Conservation (phyloP, 2,329 filamentous ascomycete species). For the Penicillium sp. region DNA sequence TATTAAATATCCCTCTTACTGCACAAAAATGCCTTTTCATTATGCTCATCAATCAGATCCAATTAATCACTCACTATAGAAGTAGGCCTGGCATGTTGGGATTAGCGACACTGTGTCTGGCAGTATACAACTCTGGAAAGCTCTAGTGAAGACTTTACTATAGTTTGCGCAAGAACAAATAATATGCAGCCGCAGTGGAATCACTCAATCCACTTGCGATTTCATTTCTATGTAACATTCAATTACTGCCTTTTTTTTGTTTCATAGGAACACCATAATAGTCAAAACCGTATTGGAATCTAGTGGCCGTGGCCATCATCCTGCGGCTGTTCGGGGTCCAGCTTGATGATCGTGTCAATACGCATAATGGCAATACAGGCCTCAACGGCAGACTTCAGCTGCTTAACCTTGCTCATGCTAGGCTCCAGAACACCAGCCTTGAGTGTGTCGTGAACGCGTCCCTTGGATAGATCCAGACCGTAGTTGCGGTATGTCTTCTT, state of each 20-base stretch:
- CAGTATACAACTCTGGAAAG: not conserved
- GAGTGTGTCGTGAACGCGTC: slow-evolving; percentile 87
- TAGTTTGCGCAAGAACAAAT: not conserved
- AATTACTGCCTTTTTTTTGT: slow-evolving; percentile 36
- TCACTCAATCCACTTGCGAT: slow-evolving; percentile 15
- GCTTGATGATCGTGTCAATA: slow-evolving; percentile 97
- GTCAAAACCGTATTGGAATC: slow-evolving; percentile 17
- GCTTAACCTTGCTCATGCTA: slow-evolving; percentile 96
- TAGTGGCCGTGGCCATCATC: slow-evolving; percentile 87
- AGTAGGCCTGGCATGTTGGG: not conserved
- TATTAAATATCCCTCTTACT: not conserved
- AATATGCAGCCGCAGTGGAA: slow-evolving; percentile 21
- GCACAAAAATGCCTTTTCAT: slow-evolving; percentile 12
- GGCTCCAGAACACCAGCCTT: slow-evolving; percentile 96
- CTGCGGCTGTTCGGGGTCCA: slow-evolving; percentile 84
- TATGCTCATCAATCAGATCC: not conserved
- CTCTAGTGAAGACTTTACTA: not conserved
- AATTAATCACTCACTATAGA: not conserved
- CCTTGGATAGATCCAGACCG: slow-evolving; percentile 83
- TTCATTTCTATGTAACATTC: slow-evolving; percentile 28
- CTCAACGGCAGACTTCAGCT: slow-evolving; percentile 97
- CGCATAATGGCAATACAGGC: slow-evolving; percentile 99
- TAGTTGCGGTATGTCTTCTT: slow-evolving; percentile 99
- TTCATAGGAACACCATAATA: slow-evolving; percentile 9
- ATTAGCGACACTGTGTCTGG: too few species aligned